Base-by-base conservation (phyloP, 345 rosid genomes). In the Lenwebbia sp. region DNA sequence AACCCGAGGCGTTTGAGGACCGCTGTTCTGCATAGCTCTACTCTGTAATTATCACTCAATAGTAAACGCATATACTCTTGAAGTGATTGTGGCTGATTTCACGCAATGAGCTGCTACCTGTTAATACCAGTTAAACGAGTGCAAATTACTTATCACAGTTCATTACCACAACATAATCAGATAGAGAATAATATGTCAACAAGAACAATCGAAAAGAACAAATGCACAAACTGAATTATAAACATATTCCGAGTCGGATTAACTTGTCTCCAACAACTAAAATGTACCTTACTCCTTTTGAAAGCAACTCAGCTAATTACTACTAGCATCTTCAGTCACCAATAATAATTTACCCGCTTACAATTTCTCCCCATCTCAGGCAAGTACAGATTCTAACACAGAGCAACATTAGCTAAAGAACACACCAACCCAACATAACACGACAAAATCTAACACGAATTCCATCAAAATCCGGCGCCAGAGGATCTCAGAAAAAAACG, bases 1-100 rank as follows among this genome's bases (percentile, higher is more conserved):
- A 87, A 89, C 81, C 85, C 95, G 91, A 76, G 95, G 93, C 22
- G 97, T 88, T 82, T 94, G 89, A 51, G 94, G 88, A 40, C 88
- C 81, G 57, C 89, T 85, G 37, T 87, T 94, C 86, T 94, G 95
- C 98, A 95, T 95, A 84, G 85, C 91, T 89, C 83, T 85, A 60
- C 62, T 87, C 54, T 54, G 74, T 28, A 41, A 50, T 88, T 89
- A 74, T 54, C 44, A 44, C 54, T 83, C 49, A 51, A 54, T 28
- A 28, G 82, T 60, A 62, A 83, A 30, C 10, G 44, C 74, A 53
- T 11, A 84, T 49, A 52, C 23, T 47, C 26, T 84, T 51, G 30
- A 28, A 49, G 47, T 60, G 86, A 84, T 70, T 9, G 25, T 10
- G 81, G 47, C 81, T 19, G 22, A 70, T 70, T 70, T 70, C 81